These are phyloP conservation scores for Candida anglica DNA, from an alignment of 805 yeast species.

Conservation along the genomic window DNA sequence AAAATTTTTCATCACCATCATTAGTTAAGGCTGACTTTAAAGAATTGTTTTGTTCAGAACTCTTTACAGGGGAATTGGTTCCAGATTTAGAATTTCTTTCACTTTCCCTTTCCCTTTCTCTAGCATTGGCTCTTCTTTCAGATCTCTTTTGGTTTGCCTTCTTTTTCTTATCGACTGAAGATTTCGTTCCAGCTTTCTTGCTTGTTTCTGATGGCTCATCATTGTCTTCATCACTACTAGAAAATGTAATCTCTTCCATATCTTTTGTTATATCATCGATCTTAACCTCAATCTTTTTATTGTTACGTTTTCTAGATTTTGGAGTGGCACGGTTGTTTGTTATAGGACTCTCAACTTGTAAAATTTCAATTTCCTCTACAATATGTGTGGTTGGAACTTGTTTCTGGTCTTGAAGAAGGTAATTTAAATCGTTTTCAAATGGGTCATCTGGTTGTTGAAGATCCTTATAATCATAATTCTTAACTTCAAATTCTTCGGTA, in stretches of 20 bases:
- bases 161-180: neutral
- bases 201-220: neutral
- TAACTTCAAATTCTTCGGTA: slow-evolving; percentile 12
- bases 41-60: too few relatives aligned
- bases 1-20: too few relatives aligned
- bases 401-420: slow-evolving; percentile 15
- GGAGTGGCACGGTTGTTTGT: neutral
- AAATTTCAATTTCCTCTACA: neutral
- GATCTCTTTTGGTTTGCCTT: neutral
- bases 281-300: slow-evolving; percentile 8
- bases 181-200: neutral
- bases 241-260: slow-evolving; percentile 20
- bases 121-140: too few relatives aligned
- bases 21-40: too few relatives aligned
- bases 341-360: neutral
- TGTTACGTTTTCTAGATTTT: slow-evolving; percentile 3
- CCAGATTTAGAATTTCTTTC: too few relatives aligned
- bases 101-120: too few relatives aligned
- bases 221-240: slow-evolving; percentile 20
- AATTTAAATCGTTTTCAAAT: slow-evolving; percentile 29
- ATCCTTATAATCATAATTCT: slow-evolving; percentile 13
- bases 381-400: neutral
- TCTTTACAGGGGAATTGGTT: too few relatives aligned
- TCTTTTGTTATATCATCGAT: slow-evolving; percentile 24
- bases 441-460: slow-evolving; percentile 11